Base-by-base conservation (phyloP, 1,139 yeast species). In the Pichia sp. region DNA sequence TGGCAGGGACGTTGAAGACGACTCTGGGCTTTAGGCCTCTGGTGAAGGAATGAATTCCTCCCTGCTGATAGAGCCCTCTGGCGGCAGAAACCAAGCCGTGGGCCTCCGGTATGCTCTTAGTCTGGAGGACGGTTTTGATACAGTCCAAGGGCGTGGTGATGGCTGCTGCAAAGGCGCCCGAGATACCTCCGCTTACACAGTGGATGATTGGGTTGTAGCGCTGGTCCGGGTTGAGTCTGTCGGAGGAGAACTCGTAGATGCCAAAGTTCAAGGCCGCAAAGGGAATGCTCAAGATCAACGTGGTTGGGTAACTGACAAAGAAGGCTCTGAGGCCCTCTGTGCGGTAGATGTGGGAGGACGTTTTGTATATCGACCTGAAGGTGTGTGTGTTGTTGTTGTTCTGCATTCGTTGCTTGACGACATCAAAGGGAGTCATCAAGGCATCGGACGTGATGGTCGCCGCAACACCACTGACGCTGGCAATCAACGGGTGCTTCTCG, bases 131-230 rank as follows among this genome's bases (percentile, higher is more conserved):
- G 0, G 99, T 93, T 72, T 93, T 93, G 64, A 93, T 82, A 67
- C 96, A 95, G 70, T 93, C 99, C 59, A 93, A 78, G 7, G 99
- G 99, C 30, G 95, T 93, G 8, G 99, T 93, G 53, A 92, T 75
- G 1, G 97, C 99, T 5, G 99, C 97, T 36, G 98, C 96, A 30
- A 89, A 78, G 11, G 97, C 99, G 59, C 99, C 99, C 44, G 97
- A 93, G 15, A 92, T 72, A 51, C 96, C 99, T 64, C 99, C 99
- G 57, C 95, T 81, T 31, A 93, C 78, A 73, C 98, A 92, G 72
- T 93, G 99, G 52, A 87, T 78, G 64, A 90, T 78, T 45, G 99
- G 99, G 68, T 90, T 93, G 73, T 93, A 92, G 49, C 71, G 70
- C 64, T 86, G 84, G 34, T 77, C 68, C 5, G 99, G 97, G 67